phyloP scores from a whole-genome alignment of 140 eudicot genomes.

The Anethum foeniculum region DNA sequence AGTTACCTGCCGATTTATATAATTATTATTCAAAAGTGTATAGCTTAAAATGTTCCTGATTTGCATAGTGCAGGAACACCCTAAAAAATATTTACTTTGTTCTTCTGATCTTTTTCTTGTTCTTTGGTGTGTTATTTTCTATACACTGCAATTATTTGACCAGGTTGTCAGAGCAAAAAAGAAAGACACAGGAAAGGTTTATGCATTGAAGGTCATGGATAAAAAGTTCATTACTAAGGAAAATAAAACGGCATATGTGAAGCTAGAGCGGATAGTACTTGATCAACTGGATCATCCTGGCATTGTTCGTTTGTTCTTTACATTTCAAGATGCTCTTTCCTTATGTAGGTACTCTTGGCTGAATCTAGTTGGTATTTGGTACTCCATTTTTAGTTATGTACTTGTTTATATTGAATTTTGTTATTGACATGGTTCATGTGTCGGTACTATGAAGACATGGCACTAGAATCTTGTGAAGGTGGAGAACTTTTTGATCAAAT shows the following conservation, averaged over 20 bases:
- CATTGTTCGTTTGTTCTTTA: slow-evolving; percentile 68
- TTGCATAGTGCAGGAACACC: not conserved
- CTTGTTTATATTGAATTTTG: slow-evolving; percentile 7
- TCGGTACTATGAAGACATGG: slow-evolving; percentile 61
- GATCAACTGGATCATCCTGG: slow-evolving; percentile 98
- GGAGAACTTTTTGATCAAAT: slow-evolving; percentile 99
- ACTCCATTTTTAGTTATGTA: slow-evolving; percentile 5
- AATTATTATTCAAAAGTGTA: not conserved
- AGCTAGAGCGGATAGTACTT: slow-evolving; percentile 91
- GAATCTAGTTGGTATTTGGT: not conserved
- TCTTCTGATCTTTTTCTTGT: not conserved
- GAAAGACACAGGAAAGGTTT: slow-evolving; percentile 80
- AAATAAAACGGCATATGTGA: slow-evolving; percentile 93
- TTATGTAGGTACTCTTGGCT: slow-evolving; percentile 58
- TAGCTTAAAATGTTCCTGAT: not conserved
- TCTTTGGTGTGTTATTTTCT: not conserved
- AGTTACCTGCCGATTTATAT: not conserved
- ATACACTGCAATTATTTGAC: not conserved
- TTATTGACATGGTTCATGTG: slow-evolving; percentile 17
- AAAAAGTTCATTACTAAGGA: slow-evolving; percentile 96
- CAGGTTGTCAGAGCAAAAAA: slow-evolving; percentile 90
- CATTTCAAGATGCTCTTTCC: slow-evolving; percentile 86
- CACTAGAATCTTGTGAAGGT: slow-evolving; percentile 96
- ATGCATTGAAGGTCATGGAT: slow-evolving; percentile 98
- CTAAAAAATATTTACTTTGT: not conserved